Evolutionary conservation across 2,329 filamentous ascomycete species (phyloP).

Genomic region (Diaporthe vexans): DNA sequence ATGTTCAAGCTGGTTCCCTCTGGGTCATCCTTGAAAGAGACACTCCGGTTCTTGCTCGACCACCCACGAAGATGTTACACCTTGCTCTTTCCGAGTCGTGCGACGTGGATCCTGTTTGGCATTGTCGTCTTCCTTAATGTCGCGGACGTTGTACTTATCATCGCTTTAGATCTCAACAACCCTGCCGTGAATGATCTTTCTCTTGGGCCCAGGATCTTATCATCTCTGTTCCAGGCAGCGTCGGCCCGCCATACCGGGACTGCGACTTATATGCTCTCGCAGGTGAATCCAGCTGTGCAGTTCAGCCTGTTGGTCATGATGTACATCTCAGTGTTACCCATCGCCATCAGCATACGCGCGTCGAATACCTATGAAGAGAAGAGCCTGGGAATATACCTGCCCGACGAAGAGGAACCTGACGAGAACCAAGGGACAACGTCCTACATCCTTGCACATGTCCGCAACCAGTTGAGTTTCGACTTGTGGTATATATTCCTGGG

Average conservation of each 20-base stretch:
- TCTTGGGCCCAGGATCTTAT: constrained; percentile 62
- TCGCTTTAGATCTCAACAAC: constrained; percentile 66
- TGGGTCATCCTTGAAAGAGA: constrained; percentile 54
- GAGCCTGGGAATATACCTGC: constrained; percentile 66
- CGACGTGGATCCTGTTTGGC: constrained; percentile 70
- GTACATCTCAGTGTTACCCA: constrained; percentile 74
- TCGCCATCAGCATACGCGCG: constrained; percentile 72
- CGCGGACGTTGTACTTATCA: constrained; percentile 68
- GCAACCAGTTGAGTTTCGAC: constrained; percentile 56
- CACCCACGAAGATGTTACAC: constrained; percentile 75
- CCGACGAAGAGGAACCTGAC: constrained; percentile 42
- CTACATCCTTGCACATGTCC: constrained; percentile 49
- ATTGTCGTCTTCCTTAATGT: constrained; percentile 66
- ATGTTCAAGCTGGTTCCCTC: constrained; percentile 62
- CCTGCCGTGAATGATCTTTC: constrained; percentile 61
- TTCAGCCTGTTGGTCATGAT: constrained; percentile 74
- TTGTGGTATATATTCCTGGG: constrained; percentile 57
- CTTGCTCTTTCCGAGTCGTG: constrained; percentile 70
- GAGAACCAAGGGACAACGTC: constrained; percentile 50
- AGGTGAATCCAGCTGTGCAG: constrained; percentile 67
- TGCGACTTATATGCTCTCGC: constrained; percentile 64
- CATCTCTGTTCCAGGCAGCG: constrained; percentile 71
- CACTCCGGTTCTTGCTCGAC: constrained; percentile 70
- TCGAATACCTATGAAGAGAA: constrained; percentile 74
- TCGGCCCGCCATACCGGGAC: constrained; percentile 63